Evolutionary conservation across 78 protist species (phyloP).

Genomic region (Dictyostelium brefeldianum): DNA sequence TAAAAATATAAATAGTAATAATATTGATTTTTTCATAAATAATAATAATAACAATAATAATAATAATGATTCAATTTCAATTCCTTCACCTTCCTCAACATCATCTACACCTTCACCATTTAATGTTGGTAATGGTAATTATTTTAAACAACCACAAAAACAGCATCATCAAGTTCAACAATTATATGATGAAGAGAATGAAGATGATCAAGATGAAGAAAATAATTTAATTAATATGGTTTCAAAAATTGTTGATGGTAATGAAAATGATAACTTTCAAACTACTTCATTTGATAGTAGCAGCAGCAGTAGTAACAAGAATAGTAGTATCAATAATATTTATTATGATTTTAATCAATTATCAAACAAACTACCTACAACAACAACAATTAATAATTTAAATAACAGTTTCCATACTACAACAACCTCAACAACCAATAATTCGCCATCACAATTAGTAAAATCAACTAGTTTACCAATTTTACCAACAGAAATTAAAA

Average conservation of each 20-base stretch:
- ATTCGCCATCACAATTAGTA: no score
- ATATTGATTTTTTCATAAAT: not conserved
- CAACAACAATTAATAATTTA: not conserved
- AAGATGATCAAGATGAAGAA: not conserved
- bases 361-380: not conserved
- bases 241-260: constrained; percentile 1
- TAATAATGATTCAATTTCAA: not conserved
- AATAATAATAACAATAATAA: not conserved
- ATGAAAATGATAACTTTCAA: not conserved
- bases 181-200: not conserved
- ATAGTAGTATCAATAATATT: not conserved
- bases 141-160: not conserved
- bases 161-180: not conserved
- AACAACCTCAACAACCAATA: not conserved
- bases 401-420: not conserved
- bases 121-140: not conserved
- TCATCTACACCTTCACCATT: no score
- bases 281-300: no score
- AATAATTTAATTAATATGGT: not conserved
- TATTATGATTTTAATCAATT: not conserved
- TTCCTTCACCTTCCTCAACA: no score
- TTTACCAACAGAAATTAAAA: no score
- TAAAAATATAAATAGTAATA: not conserved
- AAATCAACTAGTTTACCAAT: no score
- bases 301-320: not conserved